Conservation (phyloP, 768 basidiomycete species). For the Multifurca ochricompacta region DNA sequence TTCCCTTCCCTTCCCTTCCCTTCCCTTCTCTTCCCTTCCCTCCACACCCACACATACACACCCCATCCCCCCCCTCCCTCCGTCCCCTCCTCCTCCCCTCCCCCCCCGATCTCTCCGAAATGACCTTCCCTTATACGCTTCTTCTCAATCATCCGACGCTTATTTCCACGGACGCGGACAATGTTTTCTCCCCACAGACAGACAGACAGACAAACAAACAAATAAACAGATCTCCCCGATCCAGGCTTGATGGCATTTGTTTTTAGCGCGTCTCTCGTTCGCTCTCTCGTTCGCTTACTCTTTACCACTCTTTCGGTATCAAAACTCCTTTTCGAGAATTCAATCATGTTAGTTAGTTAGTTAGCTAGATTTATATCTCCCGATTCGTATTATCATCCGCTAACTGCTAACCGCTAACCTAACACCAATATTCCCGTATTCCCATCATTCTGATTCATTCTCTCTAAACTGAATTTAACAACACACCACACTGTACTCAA, state of each 20-base stretch:
- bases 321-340: not conserved
- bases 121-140: not conserved
- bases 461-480: not conserved
- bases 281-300: constrained; percentile 1
- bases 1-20: too few species aligned
- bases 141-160: constrained; percentile 6
- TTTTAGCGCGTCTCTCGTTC: too few species aligned
- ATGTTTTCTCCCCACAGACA: too few species aligned
- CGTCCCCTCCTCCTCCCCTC: too few species aligned
- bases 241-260: constrained; percentile 7
- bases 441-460: too few species aligned
- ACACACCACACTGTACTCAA: not conserved
- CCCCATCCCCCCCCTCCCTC: too few species aligned
- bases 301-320: not conserved
- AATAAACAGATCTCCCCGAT: constrained; percentile 16
- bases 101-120: constrained; percentile 17
- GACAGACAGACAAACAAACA: too few species aligned
- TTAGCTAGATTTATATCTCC: not conserved
- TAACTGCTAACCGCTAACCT: too few species aligned
- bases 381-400: constrained; percentile 1
- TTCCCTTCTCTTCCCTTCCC: too few species aligned
- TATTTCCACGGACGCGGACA: too few species aligned
- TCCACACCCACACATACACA: too few species aligned
- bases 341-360: not conserved
- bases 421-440: too few species aligned